phyloP scores from a whole-genome alignment of 179 eudicot species.

The Amaranthus tricolor region DNA sequence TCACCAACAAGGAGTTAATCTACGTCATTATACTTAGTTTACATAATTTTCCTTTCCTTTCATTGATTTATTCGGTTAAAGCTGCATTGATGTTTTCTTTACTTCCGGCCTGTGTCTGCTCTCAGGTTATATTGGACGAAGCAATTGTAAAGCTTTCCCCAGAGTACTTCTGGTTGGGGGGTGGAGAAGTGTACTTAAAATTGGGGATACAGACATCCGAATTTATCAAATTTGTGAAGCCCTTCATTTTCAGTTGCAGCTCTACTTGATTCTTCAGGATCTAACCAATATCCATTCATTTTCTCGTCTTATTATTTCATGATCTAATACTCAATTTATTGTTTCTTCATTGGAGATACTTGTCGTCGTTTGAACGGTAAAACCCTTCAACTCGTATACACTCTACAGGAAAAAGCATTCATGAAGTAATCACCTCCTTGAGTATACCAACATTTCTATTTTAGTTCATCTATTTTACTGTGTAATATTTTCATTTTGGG shows the following conservation, averaged over 20 bases:
- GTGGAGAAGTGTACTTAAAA: constrained; percentile 86
- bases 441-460: no score
- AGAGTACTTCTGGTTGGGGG: constrained; percentile 92
- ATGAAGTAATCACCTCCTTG: no score
- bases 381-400: not conserved
- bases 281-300: not conserved
- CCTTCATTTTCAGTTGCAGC: constrained; percentile 80
- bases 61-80: not conserved
- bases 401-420: not conserved
- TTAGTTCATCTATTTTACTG: no score
- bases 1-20: not conserved
- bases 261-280: constrained; percentile 36
- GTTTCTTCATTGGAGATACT: not conserved
- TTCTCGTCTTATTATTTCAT: not conserved
- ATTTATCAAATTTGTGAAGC: constrained; percentile 59
- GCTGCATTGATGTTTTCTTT: not conserved
- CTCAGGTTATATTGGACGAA: constrained; percentile 93
- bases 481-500: no score
- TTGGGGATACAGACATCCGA: constrained; percentile 75
- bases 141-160: constrained; percentile 79
- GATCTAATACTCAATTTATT: not conserved
- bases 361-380: not conserved
- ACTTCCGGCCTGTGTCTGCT: not conserved
- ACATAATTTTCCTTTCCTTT: not conserved
- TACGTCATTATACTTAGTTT: not conserved